phyloP scores from a whole-genome alignment of 2,329 filamentous ascomycete genomes.

The Penicillium sumatraense region DNA sequence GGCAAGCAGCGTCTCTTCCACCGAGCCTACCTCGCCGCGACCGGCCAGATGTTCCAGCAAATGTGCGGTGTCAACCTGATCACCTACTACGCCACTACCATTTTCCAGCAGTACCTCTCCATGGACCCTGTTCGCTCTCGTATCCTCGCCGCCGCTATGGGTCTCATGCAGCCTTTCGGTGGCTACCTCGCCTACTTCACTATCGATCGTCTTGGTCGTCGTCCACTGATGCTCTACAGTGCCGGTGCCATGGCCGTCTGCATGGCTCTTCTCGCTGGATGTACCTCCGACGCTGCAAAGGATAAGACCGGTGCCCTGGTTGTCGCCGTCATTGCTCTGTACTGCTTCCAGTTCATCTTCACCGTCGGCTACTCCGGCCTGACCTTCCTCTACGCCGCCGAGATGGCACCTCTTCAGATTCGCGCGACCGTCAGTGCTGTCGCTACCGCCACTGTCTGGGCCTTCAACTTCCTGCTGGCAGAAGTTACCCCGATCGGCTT shows the following conservation, averaged over 20 bases:
- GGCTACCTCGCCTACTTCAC: constrained; percentile 52
- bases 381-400: constrained; percentile 65
- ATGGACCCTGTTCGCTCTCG: constrained; percentile 18
- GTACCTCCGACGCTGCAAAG: constrained; percentile 45
- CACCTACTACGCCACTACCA: constrained; percentile 41
- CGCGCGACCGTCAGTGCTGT: constrained; percentile 59
- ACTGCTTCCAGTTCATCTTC: constrained; percentile 65
- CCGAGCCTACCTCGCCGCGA: constrained; percentile 37
- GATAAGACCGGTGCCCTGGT: constrained; percentile 55
- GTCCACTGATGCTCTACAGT: constrained; percentile 40
- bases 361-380: constrained; percentile 63
- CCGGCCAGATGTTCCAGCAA: constrained; percentile 42
- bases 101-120: constrained; percentile 42
- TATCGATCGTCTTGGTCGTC: constrained; percentile 48
- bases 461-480: constrained; percentile 43
- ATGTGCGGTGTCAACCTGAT: constrained; percentile 45
- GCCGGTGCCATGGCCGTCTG: constrained; percentile 33
- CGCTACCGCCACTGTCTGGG: constrained; percentile 53
- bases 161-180: constrained; percentile 42
- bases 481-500: constrained; percentile 45
- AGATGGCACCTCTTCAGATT: constrained; percentile 53
- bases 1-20: constrained; percentile 42
- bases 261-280: constrained; percentile 52
- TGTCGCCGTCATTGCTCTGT: constrained; percentile 61
- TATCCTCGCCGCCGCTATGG: constrained; percentile 32